These are phyloP conservation scores for Sporodiniella umbellata DNA, from an alignment of 371 early-diverging fungal species.

Conservation along the genomic window DNA sequence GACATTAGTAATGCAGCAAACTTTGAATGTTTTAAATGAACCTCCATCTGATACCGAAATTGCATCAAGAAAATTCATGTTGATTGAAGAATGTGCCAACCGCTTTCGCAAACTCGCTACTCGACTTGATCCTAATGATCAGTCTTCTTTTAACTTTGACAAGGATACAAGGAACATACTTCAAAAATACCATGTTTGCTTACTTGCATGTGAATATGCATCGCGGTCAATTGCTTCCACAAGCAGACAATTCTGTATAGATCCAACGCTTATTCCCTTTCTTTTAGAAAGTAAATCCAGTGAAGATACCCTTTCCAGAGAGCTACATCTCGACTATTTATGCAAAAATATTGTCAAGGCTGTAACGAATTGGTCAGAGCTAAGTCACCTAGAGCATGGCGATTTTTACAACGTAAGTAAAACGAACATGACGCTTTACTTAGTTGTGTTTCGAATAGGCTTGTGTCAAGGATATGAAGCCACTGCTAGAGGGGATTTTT, in stretches of 20 bases:
- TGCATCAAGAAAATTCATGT: conserved; percentile 1
- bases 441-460: background rate
- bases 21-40: conserved; percentile 5
- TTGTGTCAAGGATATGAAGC: conserved; percentile 8
- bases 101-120: conserved; percentile 27
- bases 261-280: conserved; percentile 33
- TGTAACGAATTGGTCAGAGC: conserved; percentile 21
- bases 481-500: conserved; percentile 19
- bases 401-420: conserved; percentile 12
- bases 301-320: background rate
- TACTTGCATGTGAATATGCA: conserved; percentile 32
- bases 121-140: conserved; percentile 30
- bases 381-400: conserved; percentile 9
- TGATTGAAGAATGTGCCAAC: conserved; percentile 10
- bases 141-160: conserved; percentile 22
- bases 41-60: background rate
- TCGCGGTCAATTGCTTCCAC: conserved; percentile 15
- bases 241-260: conserved; percentile 23
- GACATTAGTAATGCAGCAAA: conserved; percentile 16
- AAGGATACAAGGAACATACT: conserved; percentile 17
- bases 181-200: conserved; percentile 28
- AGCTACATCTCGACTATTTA: conserved; percentile 1
- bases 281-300: conserved; percentile 4
- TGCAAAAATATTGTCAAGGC: conserved; percentile 18
- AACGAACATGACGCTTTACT: background rate